Percentiles rank a stretch among this genome's conserved stretches.
These are phyloP conservation scores for Myrica gale DNA, from an alignment of 306 rosid genomes.

Conservation along the genomic window DNA sequence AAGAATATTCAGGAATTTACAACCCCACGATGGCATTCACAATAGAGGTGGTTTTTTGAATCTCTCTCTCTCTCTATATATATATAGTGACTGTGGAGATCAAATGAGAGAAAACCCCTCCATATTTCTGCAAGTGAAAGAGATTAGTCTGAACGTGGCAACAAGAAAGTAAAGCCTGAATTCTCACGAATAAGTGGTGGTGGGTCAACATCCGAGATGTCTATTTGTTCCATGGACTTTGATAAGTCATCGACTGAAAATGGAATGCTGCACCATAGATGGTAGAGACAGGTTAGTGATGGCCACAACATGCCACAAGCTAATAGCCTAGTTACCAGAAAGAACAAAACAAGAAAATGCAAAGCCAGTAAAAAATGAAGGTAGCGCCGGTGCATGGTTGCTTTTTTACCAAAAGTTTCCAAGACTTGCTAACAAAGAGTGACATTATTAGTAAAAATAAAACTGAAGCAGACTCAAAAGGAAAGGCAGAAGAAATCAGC, in stretches of 20 bases:
- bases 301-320: neutral
- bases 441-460: neutral
- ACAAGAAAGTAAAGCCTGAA: slow-evolving; percentile 58
- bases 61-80: slow-evolving; percentile 2
- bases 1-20: slow-evolving; percentile 25
- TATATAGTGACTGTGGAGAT: neutral
- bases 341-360: too few species aligned
- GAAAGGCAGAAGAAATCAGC: neutral
- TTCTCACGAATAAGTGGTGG: slow-evolving; percentile 52
- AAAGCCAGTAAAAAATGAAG: too few species aligned
- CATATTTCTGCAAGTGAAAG: slow-evolving; percentile 21
- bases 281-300: slow-evolving; percentile 22
- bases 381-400: too few species aligned
- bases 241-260: slow-evolving; percentile 64
- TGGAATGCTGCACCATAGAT: slow-evolving; percentile 48
- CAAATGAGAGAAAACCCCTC: slow-evolving; percentile 16
- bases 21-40: slow-evolving; percentile 19
- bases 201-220: slow-evolving; percentile 47
- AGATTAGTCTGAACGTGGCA: slow-evolving; percentile 47
- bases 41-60: slow-evolving; percentile 16
- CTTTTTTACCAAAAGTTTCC: too few species aligned
- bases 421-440: too few species aligned
- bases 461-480: slow-evolving; percentile 1
- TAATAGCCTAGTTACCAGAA: too few species aligned
- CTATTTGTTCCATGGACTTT: slow-evolving; percentile 55